Percentiles rank a stretch among this genome's conserved stretches.
These are phyloP conservation scores for Amphicarpaea edgeworthii DNA, from an alignment of 306 rosid species.

Conservation along the genomic window DNA sequence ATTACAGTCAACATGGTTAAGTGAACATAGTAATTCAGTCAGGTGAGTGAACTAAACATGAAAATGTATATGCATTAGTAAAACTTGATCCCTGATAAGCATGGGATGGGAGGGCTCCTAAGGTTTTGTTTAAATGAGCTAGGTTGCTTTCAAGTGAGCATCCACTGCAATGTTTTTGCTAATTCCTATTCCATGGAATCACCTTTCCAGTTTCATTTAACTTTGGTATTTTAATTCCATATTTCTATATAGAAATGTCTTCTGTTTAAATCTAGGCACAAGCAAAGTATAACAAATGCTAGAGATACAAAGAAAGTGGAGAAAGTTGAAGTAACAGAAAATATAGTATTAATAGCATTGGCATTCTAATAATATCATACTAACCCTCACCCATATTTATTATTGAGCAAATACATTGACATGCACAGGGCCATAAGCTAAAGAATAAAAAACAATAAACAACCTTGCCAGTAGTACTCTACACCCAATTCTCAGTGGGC, in stretches of 20 bases:
- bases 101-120: not conserved
- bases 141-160: slow-evolving; percentile 19
- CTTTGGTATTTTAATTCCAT: not conserved
- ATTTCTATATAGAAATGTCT: not conserved
- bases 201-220: not conserved
- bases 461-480: slow-evolving; percentile 15
- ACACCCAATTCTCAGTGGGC: not conserved
- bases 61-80: not conserved
- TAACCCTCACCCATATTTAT: slow-evolving; percentile 2
- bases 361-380: slow-evolving; percentile 22
- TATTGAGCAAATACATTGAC: not conserved
- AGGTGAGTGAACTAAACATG: slow-evolving; percentile 12
- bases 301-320: not conserved
- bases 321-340: slow-evolving; percentile 26
- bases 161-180: slow-evolving; percentile 12
- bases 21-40: slow-evolving; percentile 26
- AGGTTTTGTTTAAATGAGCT: not conserved
- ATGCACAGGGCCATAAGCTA: not conserved
- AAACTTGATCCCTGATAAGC: not conserved
- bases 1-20: not conserved
- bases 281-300: not conserved
- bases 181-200: slow-evolving; percentile 4
- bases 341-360: not conserved
- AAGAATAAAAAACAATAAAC: not conserved
- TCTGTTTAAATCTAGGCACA: not conserved